Evolutionary conservation across 495 filamentous ascomycete genomes (phyloP), one percentile per base, ranked within the genome.

Genomic region (Penicillium samsonianum): DNA sequence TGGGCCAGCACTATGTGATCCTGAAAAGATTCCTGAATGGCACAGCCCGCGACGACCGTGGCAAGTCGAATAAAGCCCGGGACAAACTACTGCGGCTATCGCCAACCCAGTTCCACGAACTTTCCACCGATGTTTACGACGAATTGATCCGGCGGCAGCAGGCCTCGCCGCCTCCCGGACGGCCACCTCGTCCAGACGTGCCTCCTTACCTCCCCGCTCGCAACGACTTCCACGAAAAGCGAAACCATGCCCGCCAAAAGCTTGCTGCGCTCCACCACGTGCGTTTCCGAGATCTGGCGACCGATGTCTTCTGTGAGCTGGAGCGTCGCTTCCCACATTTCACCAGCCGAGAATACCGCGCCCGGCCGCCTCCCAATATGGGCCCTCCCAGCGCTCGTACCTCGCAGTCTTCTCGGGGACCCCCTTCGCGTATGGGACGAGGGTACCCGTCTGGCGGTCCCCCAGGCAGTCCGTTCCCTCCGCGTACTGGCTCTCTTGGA

Each of bases 71-170:
- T 72, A 88, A 89, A 69, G 94, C 94, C 40, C 83, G 91, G 49
- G 94, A 97, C 73, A 98, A 98, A 76, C 78, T 98, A 43, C 81
- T 96, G 48, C 84, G 93, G 45, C 77, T 98, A 35, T 95, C 91
- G 1, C 78, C 87, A 10, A 91, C 92, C 23, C 94, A 98, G 68
- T 98, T 98, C 69, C 90, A 96, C 68, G 94, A 98, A 75, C 79
- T 98, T 20, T 96, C 91, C 67, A 98, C 93, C 20, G 94, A 98
- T 71, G 94, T 98, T 31, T 98, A 91, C 72, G 94, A 98, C 71
- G 94, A 98, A 72, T 78, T 97, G 42, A 82, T 94, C 59, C 89
- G 94, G 35, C 85, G 94, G 56, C 90, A 96, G 70, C 81, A 84
- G 63, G 78, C 84, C 33, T 63, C 78, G 77, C 78, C 80, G 25